These are phyloP conservation scores for Boletellus deceptivus DNA, from an alignment of 1,284 basidiomycete genomes.

Conservation along the genomic window DNA sequence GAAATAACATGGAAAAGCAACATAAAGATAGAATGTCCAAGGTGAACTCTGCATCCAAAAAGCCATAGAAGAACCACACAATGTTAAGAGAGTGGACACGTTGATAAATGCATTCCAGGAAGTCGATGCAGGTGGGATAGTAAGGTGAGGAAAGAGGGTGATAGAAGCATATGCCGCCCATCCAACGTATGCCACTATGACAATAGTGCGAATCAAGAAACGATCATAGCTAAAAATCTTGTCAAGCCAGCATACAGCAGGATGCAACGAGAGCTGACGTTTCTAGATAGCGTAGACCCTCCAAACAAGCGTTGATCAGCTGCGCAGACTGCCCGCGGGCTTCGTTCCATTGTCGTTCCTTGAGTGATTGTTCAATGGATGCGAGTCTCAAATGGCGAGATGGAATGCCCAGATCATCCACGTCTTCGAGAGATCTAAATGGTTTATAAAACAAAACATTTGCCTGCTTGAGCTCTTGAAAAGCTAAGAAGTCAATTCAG, in stretches of 20 bases:
- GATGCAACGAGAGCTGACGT: slow-evolving; percentile 43
- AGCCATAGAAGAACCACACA: slow-evolving; percentile 44
- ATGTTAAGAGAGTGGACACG: slow-evolving; percentile 29
- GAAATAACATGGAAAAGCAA: slow-evolving; percentile 74
- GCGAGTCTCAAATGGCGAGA: slow-evolving; percentile 30
- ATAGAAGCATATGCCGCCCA: slow-evolving; percentile 70
- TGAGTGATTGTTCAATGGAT: slow-evolving; percentile 47
- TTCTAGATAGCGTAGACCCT: slow-evolving; percentile 79
- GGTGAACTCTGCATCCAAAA: slow-evolving; percentile 70
- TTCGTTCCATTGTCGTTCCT: slow-evolving; percentile 42
- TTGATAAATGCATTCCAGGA: slow-evolving; percentile 7
- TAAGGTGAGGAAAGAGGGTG: slow-evolving; percentile 42
- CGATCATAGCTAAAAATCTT: slow-evolving; percentile 62
- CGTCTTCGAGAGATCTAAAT: slow-evolving; percentile 43
- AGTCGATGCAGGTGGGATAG: not conserved
- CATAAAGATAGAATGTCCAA: slow-evolving; percentile 76
- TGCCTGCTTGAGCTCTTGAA: slow-evolving; percentile 57
- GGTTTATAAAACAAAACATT: slow-evolving; percentile 64
- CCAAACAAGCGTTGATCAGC: slow-evolving; percentile 57
- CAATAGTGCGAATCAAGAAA: slow-evolving; percentile 66
- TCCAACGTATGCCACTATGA: slow-evolving; percentile 72
- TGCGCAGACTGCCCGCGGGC: slow-evolving; percentile 51
- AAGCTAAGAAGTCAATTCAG: slow-evolving; percentile 7
- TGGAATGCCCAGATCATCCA: slow-evolving; percentile 25
- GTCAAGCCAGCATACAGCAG: slow-evolving; percentile 14